Evolutionary conservation across 163 green algal species (phyloP), one percentile per base, ranked within the genome.

Genomic region (Scenedesmus sp.): DNA sequence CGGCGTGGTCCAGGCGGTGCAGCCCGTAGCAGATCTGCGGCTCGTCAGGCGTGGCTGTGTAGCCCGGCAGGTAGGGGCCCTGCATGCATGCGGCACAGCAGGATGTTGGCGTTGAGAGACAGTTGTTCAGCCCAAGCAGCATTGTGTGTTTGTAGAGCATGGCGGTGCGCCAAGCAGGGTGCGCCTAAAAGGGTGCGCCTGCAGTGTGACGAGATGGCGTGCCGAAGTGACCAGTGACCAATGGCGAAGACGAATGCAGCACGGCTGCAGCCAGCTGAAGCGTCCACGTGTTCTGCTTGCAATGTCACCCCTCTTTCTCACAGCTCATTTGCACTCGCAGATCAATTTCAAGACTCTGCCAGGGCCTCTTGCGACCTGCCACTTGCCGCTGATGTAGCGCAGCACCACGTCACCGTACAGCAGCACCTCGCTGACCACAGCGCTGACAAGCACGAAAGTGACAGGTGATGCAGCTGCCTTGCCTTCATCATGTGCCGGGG

Each of bases 371-470:
- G 34, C 70, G 70, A 79, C 70, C 70, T 79, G 23, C 70, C 70
- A 79, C 23, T 79, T 89, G 57, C 97, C 96, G 73, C 93, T 97
- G 52, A 99, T 93, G 89, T 97, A 99, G 52, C 98, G 95, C 91
- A 99, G 95, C 60, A 99, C 97, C 18, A 99, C 97, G 90, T 99
- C 98, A 4, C 98, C 98, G 90, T 99, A 99, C 59, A 99, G 94
- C 67, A 93, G 20, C 52, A 99, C 95, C 93, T 99, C 97, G 1
- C 96, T 70, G 4, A 99, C 92, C 0, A 94, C 88, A 82, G 84
- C 84, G 55, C 59, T 57, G 59, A 46, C 34, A 46, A 46, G 34
- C 34, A 46, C 34, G 0, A 46, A 46, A 46, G 34, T 46, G 34
- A 46, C 34, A 46, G 13, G 62, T 12, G 62, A 12, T 70, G 13